A percentile compares a stretch with the other conserved stretches of the same genome.
These are phyloP conservation scores for Inonotus obliquus DNA, from an alignment of 1,284 basidiomycete species.

Conservation along the genomic window DNA sequence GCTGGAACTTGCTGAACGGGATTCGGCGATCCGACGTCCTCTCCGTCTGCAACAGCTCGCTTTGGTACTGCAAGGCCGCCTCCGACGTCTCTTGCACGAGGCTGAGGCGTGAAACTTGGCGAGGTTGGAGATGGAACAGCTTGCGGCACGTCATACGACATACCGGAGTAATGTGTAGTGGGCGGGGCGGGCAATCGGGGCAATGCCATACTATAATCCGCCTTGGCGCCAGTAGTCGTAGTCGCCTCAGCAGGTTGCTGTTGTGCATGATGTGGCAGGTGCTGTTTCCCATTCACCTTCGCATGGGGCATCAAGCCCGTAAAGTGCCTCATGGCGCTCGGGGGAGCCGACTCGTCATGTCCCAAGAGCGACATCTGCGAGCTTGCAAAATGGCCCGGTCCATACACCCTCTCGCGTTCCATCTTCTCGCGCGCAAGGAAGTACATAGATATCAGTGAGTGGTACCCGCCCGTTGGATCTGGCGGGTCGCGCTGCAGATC, in stretches of 20 bases:
- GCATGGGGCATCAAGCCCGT: conserved; percentile 3
- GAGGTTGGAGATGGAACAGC: conserved; percentile 46
- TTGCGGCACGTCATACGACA: conserved; percentile 58
- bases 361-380: conserved; percentile 62
- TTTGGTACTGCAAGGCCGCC: conserved; percentile 24
- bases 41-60: background rate
- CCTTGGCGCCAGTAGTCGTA: conserved; percentile 33
- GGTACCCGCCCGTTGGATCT: conserved; percentile 91
- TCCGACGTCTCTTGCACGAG: conserved; percentile 49
- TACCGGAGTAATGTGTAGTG: conserved; percentile 69
- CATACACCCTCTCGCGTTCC: conserved; percentile 90
- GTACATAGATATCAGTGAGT: conserved; percentile 95
- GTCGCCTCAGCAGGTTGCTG: background rate
- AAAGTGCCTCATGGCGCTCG: conserved; percentile 21
- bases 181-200: conserved; percentile 79
- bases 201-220: conserved; percentile 78
- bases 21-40: background rate
- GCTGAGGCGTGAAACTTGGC: conserved; percentile 50
- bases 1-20: conserved; percentile 26
- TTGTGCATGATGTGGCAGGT: conserved; percentile 5
- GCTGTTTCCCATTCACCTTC: conserved; percentile 9
- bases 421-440: conserved; percentile 94
- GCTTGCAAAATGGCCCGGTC: conserved; percentile 89
- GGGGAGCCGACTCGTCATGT: conserved; percentile 22
- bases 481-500: conserved; percentile 46